Evolutionary conservation across 768 basidiomycete species (phyloP), one percentile per base, ranked within the genome.

Genomic region (Tylopilus vinaceipallidus): DNA sequence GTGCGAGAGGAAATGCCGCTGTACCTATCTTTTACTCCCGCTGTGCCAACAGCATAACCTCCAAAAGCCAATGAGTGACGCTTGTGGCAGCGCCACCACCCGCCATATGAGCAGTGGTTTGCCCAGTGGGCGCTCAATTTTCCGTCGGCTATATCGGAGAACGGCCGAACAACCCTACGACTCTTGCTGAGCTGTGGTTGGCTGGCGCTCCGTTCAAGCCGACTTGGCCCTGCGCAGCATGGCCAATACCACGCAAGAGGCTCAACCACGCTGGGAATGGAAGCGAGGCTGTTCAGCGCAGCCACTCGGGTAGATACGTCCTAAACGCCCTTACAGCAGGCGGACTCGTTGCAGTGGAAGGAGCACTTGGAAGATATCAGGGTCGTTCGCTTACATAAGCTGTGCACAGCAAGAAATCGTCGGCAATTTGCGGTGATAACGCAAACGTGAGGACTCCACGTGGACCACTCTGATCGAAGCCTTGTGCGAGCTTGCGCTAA

Each of bases 141-240:
- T n/a, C 27, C 14, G 20, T 42, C 54, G 51, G 50, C 17, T 13
- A 12, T 50, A 42, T 42, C 54, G 45, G 57, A 7, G 29, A 26
- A 35, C 36, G 23, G 19, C 7, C 14, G 13, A 36, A 24, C 10
- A 14, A 26, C 17, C 45, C 16, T 32, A 40, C 30, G n/a, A 52
- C 27, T 30, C 48, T 40, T 20, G 14, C 23, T 37, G 41, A 23
- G 27, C 42, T 41, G 19, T 58, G 46, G 57, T 62, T 52, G 55
- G 56, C 39, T 10, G n/a, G 14, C 32, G 12, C 38, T 52, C 56
- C 47, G 27, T 6, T 29, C 7, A 29, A 4, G 10, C 8, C 16
- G 29, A 17, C 30, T 8, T 26, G 37, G 36, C 26, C 33, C 13
- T n/a, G 41, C 20, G n/a, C 2, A 14, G 33, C 37, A n/a, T 35